Base-by-base conservation (phyloP, 352 stramenopile genomes). In the Globisporangium viniferum region DNA sequence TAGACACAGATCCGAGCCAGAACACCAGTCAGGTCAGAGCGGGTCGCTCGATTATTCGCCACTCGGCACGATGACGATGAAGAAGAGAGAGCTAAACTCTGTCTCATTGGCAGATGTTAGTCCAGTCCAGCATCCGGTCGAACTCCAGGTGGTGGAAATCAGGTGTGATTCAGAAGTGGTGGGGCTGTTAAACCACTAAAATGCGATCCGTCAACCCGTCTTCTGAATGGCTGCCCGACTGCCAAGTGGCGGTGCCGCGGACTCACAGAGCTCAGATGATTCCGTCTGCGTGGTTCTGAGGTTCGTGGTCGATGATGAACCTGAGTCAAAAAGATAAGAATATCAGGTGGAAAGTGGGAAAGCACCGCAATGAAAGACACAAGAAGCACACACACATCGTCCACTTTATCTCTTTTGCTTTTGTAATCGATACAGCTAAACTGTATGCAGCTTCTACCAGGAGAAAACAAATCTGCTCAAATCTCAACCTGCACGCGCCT, bases 381-480 rank as follows among this genome's bases (percentile, higher is more conserved):
- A 49, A 49, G 41, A 49, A 49, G 15, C 15, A 49, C 15, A 55
- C 48, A 33, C 5, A 8, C 48, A 55, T 51, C 36, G 15, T 55
- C 48, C 48, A 27, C 48, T 55, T 55, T 4, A 27, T 55, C 48
- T 22, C n/a, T 55, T 29, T 24, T 27, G 48, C 48, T 29, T 55
- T 29, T 51, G 41, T 49, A 22, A 49, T 49, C 41, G 41, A 49
- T 9, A n/a, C 41, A 49, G 41, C 15, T 49, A 49, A 49, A 49
- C 41, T 49, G 41, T n/a, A 49, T 49, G 41, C 41, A 49, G 41
- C 57, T 62, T 62, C 57, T 46, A 49, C 31, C 20, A 62, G n/a
- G 35, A 49, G 31, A 62, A 62, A 62, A 54, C 31, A 33, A 33
- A 33, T 33, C 31, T 61, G 54, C 29, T 61, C 31, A 24, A 55